These are phyloP conservation scores for Populus deltoides DNA, from an alignment of 345 rosid species.

Conservation along the genomic window DNA sequence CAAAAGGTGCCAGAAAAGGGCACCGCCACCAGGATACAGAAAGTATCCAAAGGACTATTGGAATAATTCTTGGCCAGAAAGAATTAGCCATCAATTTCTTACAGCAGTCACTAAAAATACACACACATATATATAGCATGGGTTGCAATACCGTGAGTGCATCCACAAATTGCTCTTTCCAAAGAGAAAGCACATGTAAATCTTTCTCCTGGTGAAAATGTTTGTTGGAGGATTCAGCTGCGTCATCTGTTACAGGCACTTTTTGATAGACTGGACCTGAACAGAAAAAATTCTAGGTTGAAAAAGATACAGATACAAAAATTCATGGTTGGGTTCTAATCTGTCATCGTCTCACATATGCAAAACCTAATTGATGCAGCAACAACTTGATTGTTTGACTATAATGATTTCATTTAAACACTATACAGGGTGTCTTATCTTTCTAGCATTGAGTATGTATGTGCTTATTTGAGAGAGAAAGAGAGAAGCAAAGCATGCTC, in stretches of 20 bases:
- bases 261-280: constrained; percentile 49
- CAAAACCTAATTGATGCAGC: not conserved
- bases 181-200: constrained; percentile 37
- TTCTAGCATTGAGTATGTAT: not conserved
- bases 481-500: not conserved
- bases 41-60: not conserved
- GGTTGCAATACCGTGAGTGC: constrained; percentile 48
- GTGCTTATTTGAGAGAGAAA: not conserved
- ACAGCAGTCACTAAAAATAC: not conserved
- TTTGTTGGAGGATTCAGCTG: constrained; percentile 40
- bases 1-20: not conserved
- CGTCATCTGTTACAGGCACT: constrained; percentile 38
- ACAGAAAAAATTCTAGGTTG: constrained; percentile 12
- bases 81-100: constrained; percentile 9
- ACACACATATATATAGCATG: not conserved
- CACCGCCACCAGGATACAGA: not conserved
- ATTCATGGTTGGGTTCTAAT: no score
- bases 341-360: not conserved
- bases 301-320: not conserved
- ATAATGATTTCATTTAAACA: no score
- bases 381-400: not conserved
- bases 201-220: constrained; percentile 29
- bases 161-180: constrained; percentile 83
- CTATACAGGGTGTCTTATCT: not conserved
- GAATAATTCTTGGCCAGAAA: not conserved